These are phyloP conservation scores for Penicillium canariense DNA, from an alignment of 495 filamentous ascomycete genomes.

Conservation along the genomic window DNA sequence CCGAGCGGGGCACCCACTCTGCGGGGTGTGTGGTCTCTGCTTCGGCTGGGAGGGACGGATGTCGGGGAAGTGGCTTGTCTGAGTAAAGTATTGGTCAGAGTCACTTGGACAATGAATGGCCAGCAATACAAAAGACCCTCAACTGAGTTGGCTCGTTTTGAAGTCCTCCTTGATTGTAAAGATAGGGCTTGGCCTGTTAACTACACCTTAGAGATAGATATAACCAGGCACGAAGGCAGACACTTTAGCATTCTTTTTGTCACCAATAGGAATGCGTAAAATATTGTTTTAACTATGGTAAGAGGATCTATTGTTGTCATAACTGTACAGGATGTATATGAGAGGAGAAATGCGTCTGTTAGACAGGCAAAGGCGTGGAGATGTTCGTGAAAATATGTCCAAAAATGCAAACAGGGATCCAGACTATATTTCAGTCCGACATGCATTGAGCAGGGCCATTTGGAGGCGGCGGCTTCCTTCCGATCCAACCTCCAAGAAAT, in stretches of 20 bases:
- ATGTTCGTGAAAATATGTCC: neutral
- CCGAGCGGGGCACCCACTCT: conserved; percentile 28
- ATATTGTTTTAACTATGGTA: neutral
- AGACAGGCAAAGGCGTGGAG: too few relatives aligned
- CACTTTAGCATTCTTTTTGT: neutral
- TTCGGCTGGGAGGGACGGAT: conserved; percentile 1
- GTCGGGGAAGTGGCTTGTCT: neutral
- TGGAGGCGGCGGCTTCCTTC: conserved; percentile 6
- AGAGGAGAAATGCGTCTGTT: neutral
- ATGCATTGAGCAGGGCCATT: neutral
- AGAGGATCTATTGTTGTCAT: neutral
- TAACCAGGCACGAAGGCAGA: conserved; percentile 1
- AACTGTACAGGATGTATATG: neutral
- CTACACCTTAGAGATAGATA: neutral
- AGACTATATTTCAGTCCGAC: neutral
- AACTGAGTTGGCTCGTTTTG: too few relatives aligned
- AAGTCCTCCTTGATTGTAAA: neutral
- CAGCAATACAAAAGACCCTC: too few relatives aligned
- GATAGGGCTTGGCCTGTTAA: neutral
- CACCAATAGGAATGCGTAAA: neutral
- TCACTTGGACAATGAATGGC: neutral
- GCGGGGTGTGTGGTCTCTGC: conserved; percentile 1
- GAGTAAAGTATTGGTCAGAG: neutral
- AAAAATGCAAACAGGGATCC: neutral
- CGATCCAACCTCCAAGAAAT: conserved; percentile 28